These are phyloP conservation scores for Planoprotostelium fungivorum DNA, from an alignment of 78 protist species.

Conservation along the genomic window DNA sequence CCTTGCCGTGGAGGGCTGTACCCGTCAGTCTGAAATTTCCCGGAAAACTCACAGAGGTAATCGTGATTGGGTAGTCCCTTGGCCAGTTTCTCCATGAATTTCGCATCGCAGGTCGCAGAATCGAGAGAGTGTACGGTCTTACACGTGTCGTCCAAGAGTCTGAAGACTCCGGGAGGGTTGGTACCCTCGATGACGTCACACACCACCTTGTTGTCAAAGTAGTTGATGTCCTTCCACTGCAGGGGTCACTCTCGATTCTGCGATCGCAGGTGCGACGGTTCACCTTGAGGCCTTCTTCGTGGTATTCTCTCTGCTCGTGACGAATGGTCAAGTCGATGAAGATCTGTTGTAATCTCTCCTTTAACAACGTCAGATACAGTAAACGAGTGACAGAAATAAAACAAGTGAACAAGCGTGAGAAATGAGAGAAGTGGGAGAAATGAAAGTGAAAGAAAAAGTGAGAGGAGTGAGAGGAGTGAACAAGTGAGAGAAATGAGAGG, in stretches of 20 bases:
- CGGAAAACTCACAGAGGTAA: slow-evolving; percentile 3
- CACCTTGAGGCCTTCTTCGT: slow-evolving; percentile 87
- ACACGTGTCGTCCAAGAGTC: slow-evolving; percentile 88
- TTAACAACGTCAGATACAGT: no score
- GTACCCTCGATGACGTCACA: slow-evolving; percentile 87
- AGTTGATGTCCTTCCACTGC: slow-evolving; percentile 81
- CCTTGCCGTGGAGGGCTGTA: not conserved
- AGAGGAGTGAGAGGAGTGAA: no score
- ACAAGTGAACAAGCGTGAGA: no score
- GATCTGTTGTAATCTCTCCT: slow-evolving; percentile 42
- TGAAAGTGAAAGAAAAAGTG: no score
- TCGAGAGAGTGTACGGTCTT: slow-evolving; percentile 61
- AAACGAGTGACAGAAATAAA: no score
- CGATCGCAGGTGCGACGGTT: no score
- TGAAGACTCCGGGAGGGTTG: slow-evolving; percentile 79
- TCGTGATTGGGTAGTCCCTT: slow-evolving; percentile 20
- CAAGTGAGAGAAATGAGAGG: no score
- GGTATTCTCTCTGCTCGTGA: slow-evolving; percentile 85
- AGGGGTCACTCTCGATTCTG: no score
- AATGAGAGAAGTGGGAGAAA: no score
- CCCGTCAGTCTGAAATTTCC: slow-evolving; percentile 3
- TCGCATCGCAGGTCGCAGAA: slow-evolving; percentile 48
- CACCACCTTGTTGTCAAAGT: slow-evolving; percentile 84
- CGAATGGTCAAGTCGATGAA: slow-evolving; percentile 86
- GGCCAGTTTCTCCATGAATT: slow-evolving; percentile 39